Base-by-base conservation (phyloP, 2,329 filamentous ascomycete genomes). In the Colletotrichum magnum region DNA sequence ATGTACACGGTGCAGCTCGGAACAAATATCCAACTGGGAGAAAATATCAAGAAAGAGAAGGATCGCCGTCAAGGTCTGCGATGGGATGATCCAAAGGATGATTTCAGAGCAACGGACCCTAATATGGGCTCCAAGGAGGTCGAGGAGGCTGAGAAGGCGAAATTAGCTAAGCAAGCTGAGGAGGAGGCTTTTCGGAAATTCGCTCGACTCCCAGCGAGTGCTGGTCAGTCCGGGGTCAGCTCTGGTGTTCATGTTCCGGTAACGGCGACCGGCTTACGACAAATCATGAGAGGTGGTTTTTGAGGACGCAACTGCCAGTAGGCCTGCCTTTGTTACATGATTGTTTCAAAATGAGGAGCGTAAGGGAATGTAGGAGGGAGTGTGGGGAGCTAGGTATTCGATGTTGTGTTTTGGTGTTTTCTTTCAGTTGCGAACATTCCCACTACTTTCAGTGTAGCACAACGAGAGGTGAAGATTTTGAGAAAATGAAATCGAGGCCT, bases 11-110 rank as follows among this genome's bases (percentile, higher is more conserved):
- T 65, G 4, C 63, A 72, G 10, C 45, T 72, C 3, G 51, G 48
- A 6, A 48, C 63, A 2, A 24, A 54, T 6, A 65, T 54, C 3
- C 58, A 68, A 26, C 13, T 72, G 13, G 36, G 18, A 5, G 62
- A 68, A 13, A 72, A 72, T 6, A 62, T 72, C 18, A 56, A 47
- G 41, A 72, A 71, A 32, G 70, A 72, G 26, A 70, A 71, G 45
- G 57, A 70, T 15, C 62, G 70, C 7, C 56, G 68, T 5, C 58
- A 72, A 16, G 68, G 59, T 15, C 24, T 72, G 21, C 48, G 68
- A 6, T 72, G 68, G 70, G 67, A 69, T 28, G 21, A 58, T 12
- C 6, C 16, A 6, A 59, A 51, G 15, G 53, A 58, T 15, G 5
- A 10, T 2, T 36, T 6, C 4, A n/a, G 6, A 28, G 24, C 12